These are phyloP conservation scores for Stellera chamaejasme DNA, from an alignment of 345 rosid species.

Conservation along the genomic window DNA sequence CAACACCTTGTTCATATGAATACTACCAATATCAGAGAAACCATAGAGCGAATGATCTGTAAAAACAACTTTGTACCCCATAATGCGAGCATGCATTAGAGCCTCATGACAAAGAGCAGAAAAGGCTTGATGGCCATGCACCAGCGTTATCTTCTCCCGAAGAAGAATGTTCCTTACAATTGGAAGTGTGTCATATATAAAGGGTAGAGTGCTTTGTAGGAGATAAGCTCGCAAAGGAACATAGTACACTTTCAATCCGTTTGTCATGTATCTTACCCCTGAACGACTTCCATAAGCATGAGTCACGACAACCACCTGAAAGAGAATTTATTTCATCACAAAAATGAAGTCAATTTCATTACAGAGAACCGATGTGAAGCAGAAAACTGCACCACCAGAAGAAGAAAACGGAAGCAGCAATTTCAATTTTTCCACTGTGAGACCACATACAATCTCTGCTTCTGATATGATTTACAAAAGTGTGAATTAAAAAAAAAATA, in stretches of 20 bases:
- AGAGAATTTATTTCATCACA: conserved; percentile 4
- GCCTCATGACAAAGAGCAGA: conserved; percentile 97
- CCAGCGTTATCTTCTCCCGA: conserved; percentile 74
- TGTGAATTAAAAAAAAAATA: background rate
- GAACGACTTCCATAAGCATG: conserved; percentile 91
- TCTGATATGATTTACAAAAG: conserved; percentile 1
- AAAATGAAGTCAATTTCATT: background rate
- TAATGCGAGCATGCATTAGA: conserved; percentile 85
- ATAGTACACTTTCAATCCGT: conserved; percentile 87
- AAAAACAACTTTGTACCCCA: conserved; percentile 87
- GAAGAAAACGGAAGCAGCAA: background rate
- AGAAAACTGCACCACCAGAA: background rate
- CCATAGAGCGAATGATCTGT: conserved; percentile 95
- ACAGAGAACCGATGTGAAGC: background rate
- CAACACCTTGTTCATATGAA: conserved; percentile 94
- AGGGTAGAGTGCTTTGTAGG: conserved; percentile 82
- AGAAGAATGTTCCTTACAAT: conserved; percentile 68
- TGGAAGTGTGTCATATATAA: conserved; percentile 74
- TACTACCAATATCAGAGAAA: conserved; percentile 92
- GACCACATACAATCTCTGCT: background rate
- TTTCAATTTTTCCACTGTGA: background rate
- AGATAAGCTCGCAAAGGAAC: conserved; percentile 83
- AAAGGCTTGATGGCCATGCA: conserved; percentile 97
- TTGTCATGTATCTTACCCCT: conserved; percentile 84
- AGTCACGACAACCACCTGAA: conserved; percentile 91